phyloP scores from a whole-genome alignment of 1,284 basidiomycete genomes.

The Wolfiporia cocos region DNA sequence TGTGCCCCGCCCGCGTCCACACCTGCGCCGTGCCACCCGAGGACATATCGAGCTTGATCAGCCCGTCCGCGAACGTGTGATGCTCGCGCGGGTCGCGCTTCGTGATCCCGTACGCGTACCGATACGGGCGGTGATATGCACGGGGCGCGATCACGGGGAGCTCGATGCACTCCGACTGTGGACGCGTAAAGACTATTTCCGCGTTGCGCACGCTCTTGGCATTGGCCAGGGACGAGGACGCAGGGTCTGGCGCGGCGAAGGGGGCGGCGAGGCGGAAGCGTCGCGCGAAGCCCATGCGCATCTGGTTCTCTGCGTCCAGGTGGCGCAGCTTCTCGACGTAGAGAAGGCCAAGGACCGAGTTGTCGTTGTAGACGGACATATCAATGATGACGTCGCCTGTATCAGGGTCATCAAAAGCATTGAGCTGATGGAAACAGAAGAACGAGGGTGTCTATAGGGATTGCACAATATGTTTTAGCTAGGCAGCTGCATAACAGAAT shows the following conservation, averaged over 20 bases:
- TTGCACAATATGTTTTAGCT: not conserved
- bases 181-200: slow-evolving; percentile 11
- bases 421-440: slow-evolving; percentile 32
- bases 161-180: slow-evolving; percentile 20
- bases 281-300: slow-evolving; percentile 12
- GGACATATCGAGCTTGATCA: slow-evolving; percentile 29
- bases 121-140: slow-evolving; percentile 25
- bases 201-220: slow-evolving; percentile 5
- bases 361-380: slow-evolving; percentile 28
- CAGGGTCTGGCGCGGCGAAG: not conserved
- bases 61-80: slow-evolving; percentile 26
- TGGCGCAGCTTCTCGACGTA: slow-evolving; percentile 21
- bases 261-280: slow-evolving; percentile 15
- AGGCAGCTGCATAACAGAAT: not conserved
- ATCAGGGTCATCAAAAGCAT: slow-evolving; percentile 30
- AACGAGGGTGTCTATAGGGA: slow-evolving; percentile 26
- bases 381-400: slow-evolving; percentile 30
- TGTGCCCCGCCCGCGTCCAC: slow-evolving; percentile 26
- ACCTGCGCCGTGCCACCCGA: slow-evolving; percentile 9
- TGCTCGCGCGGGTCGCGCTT: slow-evolving; percentile 12
- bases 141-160: slow-evolving; percentile 28
- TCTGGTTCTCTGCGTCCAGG: not conserved
- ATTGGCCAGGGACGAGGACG: too few species aligned
- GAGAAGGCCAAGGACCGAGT: slow-evolving; percentile 23
- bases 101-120: slow-evolving; percentile 28